phyloP scores from a whole-genome alignment of 495 filamentous ascomycete species.

The Lasiosphaeriaceae sp. region DNA sequence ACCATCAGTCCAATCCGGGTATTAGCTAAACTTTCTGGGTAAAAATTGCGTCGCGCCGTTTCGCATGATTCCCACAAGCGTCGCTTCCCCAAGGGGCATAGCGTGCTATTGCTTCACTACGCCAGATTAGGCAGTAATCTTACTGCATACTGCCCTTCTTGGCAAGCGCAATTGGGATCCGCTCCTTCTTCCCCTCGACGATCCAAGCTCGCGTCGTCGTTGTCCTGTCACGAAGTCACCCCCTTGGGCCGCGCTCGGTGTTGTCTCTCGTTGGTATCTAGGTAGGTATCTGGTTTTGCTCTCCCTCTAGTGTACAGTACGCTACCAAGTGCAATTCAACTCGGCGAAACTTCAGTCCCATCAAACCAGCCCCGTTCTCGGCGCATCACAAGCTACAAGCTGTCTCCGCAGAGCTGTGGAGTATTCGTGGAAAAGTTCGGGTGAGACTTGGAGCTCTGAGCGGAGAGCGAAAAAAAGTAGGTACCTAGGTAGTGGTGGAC shows the following conservation, averaged over 20 bases:
- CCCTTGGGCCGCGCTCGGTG: too few relatives aligned
- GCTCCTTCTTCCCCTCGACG: neutral
- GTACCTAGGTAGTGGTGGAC: neutral
- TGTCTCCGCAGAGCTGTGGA: neutral
- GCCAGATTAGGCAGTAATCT: constrained; percentile 1
- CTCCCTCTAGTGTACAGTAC: too few relatives aligned
- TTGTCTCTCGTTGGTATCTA: too few relatives aligned
- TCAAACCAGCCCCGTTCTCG: neutral
- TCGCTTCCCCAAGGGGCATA: constrained; percentile 10
- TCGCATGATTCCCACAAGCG: constrained; percentile 24
- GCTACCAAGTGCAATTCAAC: too few relatives aligned
- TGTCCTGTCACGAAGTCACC: too few relatives aligned
- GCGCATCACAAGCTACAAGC: neutral
- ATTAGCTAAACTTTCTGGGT: constrained; percentile 23
- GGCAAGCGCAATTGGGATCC: neutral
- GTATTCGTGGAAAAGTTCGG: neutral
- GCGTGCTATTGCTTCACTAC: neutral
- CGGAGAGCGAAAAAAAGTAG: neutral
- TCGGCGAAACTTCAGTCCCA: too few relatives aligned
- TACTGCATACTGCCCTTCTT: constrained; percentile 3
- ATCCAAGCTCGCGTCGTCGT: too few relatives aligned
- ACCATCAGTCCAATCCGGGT: constrained; percentile 23
- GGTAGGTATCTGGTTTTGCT: too few relatives aligned
- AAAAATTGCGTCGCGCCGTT: constrained; percentile 19
- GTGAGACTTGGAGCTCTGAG: neutral